Evolutionary conservation across 2,329 filamentous ascomycete genomes (phyloP).

Genomic region (Phyllosticta ampelicida): DNA sequence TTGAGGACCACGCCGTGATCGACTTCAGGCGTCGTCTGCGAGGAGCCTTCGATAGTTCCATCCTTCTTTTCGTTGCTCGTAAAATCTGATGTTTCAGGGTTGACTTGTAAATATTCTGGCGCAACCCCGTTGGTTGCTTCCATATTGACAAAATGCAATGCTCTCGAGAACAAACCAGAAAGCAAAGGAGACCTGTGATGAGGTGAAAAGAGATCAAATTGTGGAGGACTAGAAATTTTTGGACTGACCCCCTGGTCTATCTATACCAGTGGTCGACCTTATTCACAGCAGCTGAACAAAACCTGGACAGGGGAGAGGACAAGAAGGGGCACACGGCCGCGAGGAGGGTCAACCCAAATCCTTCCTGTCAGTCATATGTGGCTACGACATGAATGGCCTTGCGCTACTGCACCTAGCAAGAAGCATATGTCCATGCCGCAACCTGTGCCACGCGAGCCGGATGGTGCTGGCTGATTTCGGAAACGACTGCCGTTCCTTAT

Average conservation of each 20-base stretch:
- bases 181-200: background rate
- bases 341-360: background rate
- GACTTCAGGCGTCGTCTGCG: background rate
- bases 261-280: background rate
- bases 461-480: background rate
- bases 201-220: background rate
- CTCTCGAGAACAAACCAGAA: background rate
- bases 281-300: background rate
- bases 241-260: background rate
- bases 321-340: background rate
- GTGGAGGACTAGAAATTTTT: background rate
- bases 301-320: background rate
- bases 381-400: background rate
- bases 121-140: background rate
- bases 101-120: background rate
- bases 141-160: background rate
- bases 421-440: background rate
- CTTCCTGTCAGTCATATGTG: background rate
- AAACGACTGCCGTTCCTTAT: background rate
- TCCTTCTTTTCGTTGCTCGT: background rate
- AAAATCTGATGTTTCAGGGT: background rate
- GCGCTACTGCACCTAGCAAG: background rate
- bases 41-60: background rate
- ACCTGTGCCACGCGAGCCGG: background rate
- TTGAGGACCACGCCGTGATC: conserved; percentile 8